A percentile compares a stretch with the other conserved stretches of the same genome.
phyloP scores from a whole-genome alignment of 2,329 filamentous ascomycete species.

The Fusarium scirpi region DNA sequence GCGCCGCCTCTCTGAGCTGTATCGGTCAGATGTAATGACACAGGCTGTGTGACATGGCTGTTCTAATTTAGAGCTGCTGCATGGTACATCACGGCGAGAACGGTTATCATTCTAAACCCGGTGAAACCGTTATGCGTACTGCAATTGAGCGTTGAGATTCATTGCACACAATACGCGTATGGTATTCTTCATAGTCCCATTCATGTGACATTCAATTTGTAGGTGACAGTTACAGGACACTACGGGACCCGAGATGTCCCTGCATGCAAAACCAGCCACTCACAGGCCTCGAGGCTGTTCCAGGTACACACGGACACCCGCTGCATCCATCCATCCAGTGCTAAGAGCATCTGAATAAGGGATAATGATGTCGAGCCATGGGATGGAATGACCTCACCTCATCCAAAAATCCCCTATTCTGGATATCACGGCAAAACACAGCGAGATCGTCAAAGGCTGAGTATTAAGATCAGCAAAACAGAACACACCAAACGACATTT shows the following conservation, averaged over 20 bases:
- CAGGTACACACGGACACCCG: constrained; percentile 20
- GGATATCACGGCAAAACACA: not conserved
- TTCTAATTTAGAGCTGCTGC: constrained; percentile 1
- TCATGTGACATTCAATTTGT: constrained; percentile 1
- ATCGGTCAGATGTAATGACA: constrained; percentile 18
- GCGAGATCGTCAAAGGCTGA: constrained; percentile 1
- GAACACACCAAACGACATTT: not conserved
- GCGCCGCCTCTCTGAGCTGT: constrained; percentile 30
- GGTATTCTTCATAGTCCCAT: not conserved
- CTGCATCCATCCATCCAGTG: not conserved
- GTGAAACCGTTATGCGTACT: not conserved
- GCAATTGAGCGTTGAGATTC: not conserved
- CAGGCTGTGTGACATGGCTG: not conserved
- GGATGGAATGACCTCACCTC: constrained; percentile 25
- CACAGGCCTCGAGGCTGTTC: constrained; percentile 14
- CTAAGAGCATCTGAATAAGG: not conserved
- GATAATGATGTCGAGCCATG: constrained; percentile 3
- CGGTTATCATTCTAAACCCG: not conserved
- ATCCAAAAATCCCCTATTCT: constrained; percentile 5
- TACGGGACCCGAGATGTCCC: constrained; percentile 4
- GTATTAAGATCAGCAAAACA: constrained; percentile 25
- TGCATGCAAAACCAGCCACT: constrained; percentile 23
- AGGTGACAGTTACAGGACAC: not conserved
- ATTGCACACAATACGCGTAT: not conserved
- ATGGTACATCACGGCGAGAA: not conserved